Evolutionary conservation across 371 early-diverging fungal genomes (phyloP).

Genomic region (Coemansia sp.): DNA sequence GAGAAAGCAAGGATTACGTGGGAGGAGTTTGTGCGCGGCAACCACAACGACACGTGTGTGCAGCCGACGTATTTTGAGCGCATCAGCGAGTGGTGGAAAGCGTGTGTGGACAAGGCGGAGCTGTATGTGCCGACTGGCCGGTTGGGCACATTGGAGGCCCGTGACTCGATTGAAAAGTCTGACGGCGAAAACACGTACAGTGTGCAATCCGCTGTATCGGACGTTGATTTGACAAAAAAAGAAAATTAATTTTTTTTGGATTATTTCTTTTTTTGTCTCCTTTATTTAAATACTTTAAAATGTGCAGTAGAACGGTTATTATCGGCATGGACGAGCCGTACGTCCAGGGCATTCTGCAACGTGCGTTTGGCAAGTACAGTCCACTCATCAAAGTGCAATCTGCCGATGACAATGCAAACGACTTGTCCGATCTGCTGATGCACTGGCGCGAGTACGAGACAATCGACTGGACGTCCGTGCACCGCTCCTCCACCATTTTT

Average conservation of each 20-base stretch:
- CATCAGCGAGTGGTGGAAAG: conserved; percentile 56
- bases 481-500: conserved; percentile 41
- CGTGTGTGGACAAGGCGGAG: conserved; percentile 24
- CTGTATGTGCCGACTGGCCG: conserved; percentile 50
- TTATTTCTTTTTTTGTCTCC: conserved; percentile 7
- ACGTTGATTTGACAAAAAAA: conserved; percentile 11
- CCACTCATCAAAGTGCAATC: conserved; percentile 11
- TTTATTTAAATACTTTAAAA: neutral
- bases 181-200: conserved; percentile 43
- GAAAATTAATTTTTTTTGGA: conserved; percentile 5
- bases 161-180: conserved; percentile 40
- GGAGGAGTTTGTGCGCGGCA: conserved; percentile 70
- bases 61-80: conserved; percentile 83
- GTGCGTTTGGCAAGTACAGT: conserved; percentile 19
- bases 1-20: conserved; percentile 55
- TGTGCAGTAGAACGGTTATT: conserved; percentile 19
- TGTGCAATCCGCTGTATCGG: conserved; percentile 31
- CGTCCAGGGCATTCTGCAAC: conserved; percentile 40
- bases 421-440: conserved; percentile 22
- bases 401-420: neutral
- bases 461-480: conserved; percentile 60
- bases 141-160: conserved; percentile 30
- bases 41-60: conserved; percentile 90
- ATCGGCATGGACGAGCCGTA: conserved; percentile 52
- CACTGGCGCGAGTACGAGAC: conserved; percentile 73